Conservation (phyloP, 2,329 filamentous ascomycete species). For the Didymella keratinophila region DNA sequence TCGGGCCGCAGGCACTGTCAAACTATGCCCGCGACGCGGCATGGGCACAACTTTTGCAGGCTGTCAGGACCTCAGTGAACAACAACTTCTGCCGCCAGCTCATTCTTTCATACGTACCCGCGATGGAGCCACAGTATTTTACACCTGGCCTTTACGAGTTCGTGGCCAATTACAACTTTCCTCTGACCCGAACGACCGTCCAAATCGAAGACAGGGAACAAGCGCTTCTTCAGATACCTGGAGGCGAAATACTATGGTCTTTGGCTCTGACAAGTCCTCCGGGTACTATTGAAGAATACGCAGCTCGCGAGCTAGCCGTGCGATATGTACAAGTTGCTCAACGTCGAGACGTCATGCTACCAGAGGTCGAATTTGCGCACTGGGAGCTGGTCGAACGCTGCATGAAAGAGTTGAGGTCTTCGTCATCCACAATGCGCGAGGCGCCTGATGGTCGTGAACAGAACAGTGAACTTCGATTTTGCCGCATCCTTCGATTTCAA, state of each 20-base stretch:
- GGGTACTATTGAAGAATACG: slow-evolving; percentile 70
- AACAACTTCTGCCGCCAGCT: slow-evolving; percentile 45
- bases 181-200: slow-evolving; percentile 26
- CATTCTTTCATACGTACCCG: slow-evolving; percentile 62
- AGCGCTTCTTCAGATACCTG: slow-evolving; percentile 59
- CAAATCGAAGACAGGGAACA: slow-evolving; percentile 30
- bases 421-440: slow-evolving; percentile 28
- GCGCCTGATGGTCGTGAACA: slow-evolving; percentile 6
- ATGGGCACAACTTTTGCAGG: slow-evolving; percentile 62
- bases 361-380: slow-evolving; percentile 67
- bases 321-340: slow-evolving; percentile 68
- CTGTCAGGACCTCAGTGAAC: slow-evolving; percentile 27
- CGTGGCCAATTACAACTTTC: slow-evolving; percentile 57
- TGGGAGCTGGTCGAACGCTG: slow-evolving; percentile 76
- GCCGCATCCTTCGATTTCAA: slow-evolving; percentile 46
- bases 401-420: slow-evolving; percentile 64
- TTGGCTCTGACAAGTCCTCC: slow-evolving; percentile 75
- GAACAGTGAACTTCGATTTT: slow-evolving; percentile 38
- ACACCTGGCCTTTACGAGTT: slow-evolving; percentile 70
- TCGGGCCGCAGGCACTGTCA: slow-evolving; percentile 69
- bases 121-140: slow-evolving; percentile 65
- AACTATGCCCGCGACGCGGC: slow-evolving; percentile 69
- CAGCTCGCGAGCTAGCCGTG: slow-evolving; percentile 75
- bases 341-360: slow-evolving; percentile 52
- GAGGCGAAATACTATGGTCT: slow-evolving; percentile 79